Conservation (phyloP, 1,139 yeast genomes). For the Williopsis jadinii region DNA sequence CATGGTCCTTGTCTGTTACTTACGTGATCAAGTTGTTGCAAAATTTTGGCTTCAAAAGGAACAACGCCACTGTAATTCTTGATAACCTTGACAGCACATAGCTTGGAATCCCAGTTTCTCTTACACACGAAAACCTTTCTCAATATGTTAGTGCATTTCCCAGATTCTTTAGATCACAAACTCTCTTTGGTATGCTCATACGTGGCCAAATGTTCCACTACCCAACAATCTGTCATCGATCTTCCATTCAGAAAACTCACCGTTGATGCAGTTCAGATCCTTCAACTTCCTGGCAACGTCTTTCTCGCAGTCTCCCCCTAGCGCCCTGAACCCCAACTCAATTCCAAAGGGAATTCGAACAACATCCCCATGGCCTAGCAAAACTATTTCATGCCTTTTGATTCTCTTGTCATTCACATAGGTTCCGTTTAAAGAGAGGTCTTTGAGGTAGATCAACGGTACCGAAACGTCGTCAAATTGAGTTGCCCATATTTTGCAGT, state of each 20-base stretch:
- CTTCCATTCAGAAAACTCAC: slow-evolving; percentile 32
- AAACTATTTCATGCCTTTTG: slow-evolving; percentile 27
- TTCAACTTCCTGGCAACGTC: slow-evolving; percentile 11
- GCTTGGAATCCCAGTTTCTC: slow-evolving; percentile 14
- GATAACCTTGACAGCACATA: slow-evolving; percentile 49
- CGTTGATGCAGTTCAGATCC: slow-evolving; percentile 17
- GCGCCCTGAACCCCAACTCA: slow-evolving; percentile 22
- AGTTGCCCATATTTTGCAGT: slow-evolving; percentile 42
- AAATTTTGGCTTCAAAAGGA: slow-evolving; percentile 36
- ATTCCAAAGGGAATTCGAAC: slow-evolving; percentile 33
- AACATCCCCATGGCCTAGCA: slow-evolving; percentile 39
- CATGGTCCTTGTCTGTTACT: slow-evolving; percentile 11
- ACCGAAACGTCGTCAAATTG: slow-evolving; percentile 42
- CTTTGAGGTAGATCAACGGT: slow-evolving; percentile 48
- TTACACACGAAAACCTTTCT: slow-evolving; percentile 26
- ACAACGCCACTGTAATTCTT: slow-evolving; percentile 26
- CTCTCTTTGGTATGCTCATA: slow-evolving; percentile 16
- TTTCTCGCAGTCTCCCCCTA: slow-evolving; percentile 14
- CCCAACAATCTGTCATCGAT: slow-evolving; percentile 42
- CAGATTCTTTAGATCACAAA: neutral
- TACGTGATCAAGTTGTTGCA: slow-evolving; percentile 34
- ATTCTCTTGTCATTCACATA: slow-evolving; percentile 34
- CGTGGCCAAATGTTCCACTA: slow-evolving; percentile 57
- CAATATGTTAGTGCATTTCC: slow-evolving; percentile 1
- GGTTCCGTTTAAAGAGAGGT: slow-evolving; percentile 49